Evolutionary conservation across 768 basidiomycete genomes (phyloP).

Genomic region (Lactifluus hygrophoroides): DNA sequence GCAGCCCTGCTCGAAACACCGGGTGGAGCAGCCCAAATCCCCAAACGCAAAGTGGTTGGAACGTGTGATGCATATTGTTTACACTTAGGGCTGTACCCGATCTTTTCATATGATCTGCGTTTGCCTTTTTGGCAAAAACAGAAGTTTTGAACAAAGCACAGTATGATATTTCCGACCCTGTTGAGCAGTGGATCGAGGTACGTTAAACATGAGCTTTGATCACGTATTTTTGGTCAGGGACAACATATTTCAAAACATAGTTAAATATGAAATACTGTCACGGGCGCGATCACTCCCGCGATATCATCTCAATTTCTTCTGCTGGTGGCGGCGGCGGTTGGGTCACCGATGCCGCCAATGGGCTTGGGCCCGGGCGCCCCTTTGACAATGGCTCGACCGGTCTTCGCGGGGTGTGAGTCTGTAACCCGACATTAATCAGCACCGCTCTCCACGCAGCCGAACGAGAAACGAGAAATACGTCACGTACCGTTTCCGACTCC

Average conservation of each 20-base stretch:
- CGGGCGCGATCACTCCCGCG: slow-evolving; percentile 8
- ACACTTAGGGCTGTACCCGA: slow-evolving; percentile 1
- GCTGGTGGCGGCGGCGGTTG: slow-evolving; percentile 13
- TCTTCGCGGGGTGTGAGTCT: slow-evolving; percentile 16
- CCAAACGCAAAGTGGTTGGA: slow-evolving; percentile 26
- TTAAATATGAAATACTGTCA: not conserved
- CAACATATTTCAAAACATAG: not conserved
- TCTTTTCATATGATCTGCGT: not conserved
- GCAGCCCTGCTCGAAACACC: slow-evolving; percentile 25
- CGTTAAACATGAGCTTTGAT: slow-evolving; percentile 4
- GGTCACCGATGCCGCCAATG: not conserved
- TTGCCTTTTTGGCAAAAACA: not conserved
- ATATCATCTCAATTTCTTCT: slow-evolving; percentile 26
- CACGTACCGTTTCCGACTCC: slow-evolving; percentile 27
- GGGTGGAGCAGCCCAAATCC: slow-evolving; percentile 27
- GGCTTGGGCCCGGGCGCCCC: not conserved
- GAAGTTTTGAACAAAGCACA: not conserved
- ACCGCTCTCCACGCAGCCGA: slow-evolving; percentile 4
- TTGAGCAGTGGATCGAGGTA: slow-evolving; percentile 5
- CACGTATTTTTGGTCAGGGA: not conserved
- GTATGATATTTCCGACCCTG: not conserved
- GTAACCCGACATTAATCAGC: slow-evolving; percentile 9
- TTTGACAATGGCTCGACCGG: slow-evolving; percentile 1
- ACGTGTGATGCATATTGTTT: slow-evolving; percentile 22
- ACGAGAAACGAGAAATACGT: not conserved